Base-by-base conservation (phyloP, 2,329 filamentous ascomycete species). In the Microdochium bolleyi region DNA sequence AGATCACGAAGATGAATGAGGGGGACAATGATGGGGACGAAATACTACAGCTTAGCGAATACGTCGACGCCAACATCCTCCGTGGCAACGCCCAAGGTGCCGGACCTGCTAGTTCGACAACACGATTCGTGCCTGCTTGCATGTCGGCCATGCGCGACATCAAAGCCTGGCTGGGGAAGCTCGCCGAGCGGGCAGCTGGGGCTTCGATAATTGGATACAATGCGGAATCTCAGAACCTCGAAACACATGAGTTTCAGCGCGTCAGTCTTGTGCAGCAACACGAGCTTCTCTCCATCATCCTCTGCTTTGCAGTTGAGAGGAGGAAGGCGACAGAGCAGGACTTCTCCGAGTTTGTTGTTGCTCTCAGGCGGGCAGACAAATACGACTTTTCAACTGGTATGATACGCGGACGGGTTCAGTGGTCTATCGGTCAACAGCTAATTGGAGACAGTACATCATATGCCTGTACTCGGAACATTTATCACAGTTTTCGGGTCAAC, bases 241-340 rank as follows among this genome's bases (percentile, higher is more conserved):
- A 95, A 64, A 87, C 86, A 3, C 80, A 95, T 56, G 85, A 92
- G 60, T 88, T 89, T 62, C 89, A 95, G 61, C 83, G 87, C 48
- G 74, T 82, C 58, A 95, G 89, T 62, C 77, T 99, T 51, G 83
- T 87, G 22, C 85, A 89, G 62, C 92, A 99, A 67, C 95, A 99
- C 65, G 92, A 99, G 65, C 83, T 88, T 16, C 74, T 99, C 16
- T 85, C 87, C 13, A 80, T 90, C n/a, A 87, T 96, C 51, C 73
- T 95, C 51, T 85, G 84, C 56, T 84, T 88, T 55, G 80, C 94
- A 52, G 81, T 96, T 56, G 89, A 92, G 61, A 86, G 83, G 58
- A 82, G 84, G 52, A 85, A 88, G 60, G 85, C 85, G 2, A 81
- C 79, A 48, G 71, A 82, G 4, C 76, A 83, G 34, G 90, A 96